Evolutionary conservation across 345 rosid species (phyloP).

Genomic region (Dimocarpus longan): DNA sequence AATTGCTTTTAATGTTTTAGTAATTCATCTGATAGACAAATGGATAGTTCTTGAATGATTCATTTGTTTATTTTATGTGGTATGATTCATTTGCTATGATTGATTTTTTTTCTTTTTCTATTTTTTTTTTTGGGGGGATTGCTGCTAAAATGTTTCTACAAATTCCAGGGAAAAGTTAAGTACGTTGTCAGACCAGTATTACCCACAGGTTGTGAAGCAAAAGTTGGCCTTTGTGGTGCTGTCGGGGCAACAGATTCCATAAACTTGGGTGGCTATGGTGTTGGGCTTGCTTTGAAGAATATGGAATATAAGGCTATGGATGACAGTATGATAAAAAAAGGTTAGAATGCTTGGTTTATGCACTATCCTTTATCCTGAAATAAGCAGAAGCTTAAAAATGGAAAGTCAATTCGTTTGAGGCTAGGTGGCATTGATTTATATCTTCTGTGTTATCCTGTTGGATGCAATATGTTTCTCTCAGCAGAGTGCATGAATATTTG

Average conservation of each 20-base stretch:
- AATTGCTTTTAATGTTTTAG: background rate
- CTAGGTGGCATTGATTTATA: background rate
- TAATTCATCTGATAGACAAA: background rate
- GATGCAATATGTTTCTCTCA: background rate
- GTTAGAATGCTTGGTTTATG: conserved; percentile 37
- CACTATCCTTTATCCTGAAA: background rate
- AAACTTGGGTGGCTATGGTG: conserved; percentile 96
- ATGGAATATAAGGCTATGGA: conserved; percentile 99
- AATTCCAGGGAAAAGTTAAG: conserved; percentile 74
- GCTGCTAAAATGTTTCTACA: conserved; percentile 30
- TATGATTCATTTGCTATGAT: background rate
- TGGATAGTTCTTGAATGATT: conserved; percentile 1
- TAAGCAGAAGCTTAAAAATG: conserved; percentile 5
- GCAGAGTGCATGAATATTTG: background rate
- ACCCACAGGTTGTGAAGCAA: conserved; percentile 81
- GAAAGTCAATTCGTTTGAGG: background rate
- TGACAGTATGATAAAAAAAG: conserved; percentile 83
- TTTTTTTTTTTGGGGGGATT: background rate
- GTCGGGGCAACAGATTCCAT: conserved; percentile 74
- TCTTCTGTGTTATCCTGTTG: background rate
- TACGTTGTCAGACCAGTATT: conserved; percentile 93
- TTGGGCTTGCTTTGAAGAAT: conserved; percentile 97
- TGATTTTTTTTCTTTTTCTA: too few relatives aligned
- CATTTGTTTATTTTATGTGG: background rate
- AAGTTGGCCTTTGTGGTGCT: conserved; percentile 77